These are phyloP conservation scores for Coix lacrymajobi DNA, from an alignment of 176 grass and related monocot species.

Conservation along the genomic window DNA sequence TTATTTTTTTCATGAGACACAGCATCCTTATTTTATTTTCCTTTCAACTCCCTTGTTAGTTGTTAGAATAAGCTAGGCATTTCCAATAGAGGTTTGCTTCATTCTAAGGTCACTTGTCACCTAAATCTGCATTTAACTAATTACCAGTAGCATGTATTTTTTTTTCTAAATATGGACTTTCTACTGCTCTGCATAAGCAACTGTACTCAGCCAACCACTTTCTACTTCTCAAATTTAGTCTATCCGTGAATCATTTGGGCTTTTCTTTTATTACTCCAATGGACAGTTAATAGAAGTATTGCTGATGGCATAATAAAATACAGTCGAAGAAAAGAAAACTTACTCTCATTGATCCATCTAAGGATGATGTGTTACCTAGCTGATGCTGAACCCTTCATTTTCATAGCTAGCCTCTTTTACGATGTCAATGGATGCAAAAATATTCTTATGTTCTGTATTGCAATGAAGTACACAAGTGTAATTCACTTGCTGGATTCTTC, in stretches of 20 bases:
- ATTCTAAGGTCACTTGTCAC: neutral
- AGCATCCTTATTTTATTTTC: neutral
- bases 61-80: slow-evolving; percentile 2
- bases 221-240: neutral
- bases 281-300: neutral
- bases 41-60: neutral
- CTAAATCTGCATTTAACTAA: neutral
- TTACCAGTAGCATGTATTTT: neutral
- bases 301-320: neutral
- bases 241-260: slow-evolving; percentile 12
- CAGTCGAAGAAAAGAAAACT: slow-evolving; percentile 19
- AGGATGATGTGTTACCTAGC: neutral
- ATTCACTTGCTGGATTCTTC: slow-evolving; percentile 23
- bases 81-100: neutral
- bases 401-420: neutral
- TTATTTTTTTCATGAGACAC: neutral
- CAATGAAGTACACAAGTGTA: neutral
- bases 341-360: neutral
- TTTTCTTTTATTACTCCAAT: neutral
- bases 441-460: neutral
- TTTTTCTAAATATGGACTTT: neutral
- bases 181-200: neutral
- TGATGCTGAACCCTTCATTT: neutral
- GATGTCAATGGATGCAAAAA: neutral
- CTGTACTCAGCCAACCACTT: neutral